Evolutionary conservation across 73 alveolate genomes (phyloP), one percentile per base, ranked within the genome.

Genomic region (Paramecium sonneborni): DNA sequence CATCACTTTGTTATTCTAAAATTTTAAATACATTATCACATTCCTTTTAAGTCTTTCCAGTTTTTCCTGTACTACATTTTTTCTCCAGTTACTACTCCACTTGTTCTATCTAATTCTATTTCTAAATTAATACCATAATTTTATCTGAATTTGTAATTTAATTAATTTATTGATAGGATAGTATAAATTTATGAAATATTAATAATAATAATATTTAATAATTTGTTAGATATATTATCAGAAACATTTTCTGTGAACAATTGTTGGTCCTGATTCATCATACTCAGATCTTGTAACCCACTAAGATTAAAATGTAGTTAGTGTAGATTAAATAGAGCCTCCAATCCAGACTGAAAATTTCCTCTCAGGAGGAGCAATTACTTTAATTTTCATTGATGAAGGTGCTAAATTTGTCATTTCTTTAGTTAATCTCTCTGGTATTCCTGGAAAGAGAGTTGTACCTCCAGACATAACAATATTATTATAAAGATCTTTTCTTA

Each of bases 391-490:
- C 70, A 95, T 93, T 32, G 99, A 95, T 44, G 99, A 92, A 8
- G 99, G 99, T 14, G 99, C 98, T 79, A 96, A 92, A 72, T 91
- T 94, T 23, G 96, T 97, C 43, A 98, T 89, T 96, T 98, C 99
- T 67, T 97, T 95, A 85, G 95, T 85, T 90, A 98, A 85, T 86
- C 99, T 96, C 76, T 97, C 99, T 11, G 96, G 98, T 62, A 97
- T 76, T 67, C 99, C 99, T 90, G 95, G 96, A 94, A 98, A 98
- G 95, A 98, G 94, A n/a, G 99, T 97, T 37, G 98, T 96, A 12
- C 99, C 99, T 30, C 99, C 99, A 44, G 98, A 92, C 70, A 97
- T 84, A 55, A 97, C 96, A 41, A 98, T 96, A 86, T 97, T 96
- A 8, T 15, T 41, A 18, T 12, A 76, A 7, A 97, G 95, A 76